Percentiles rank a stretch among this genome's conserved stretches.
Evolutionary conservation across 805 yeast genomes (phyloP).

Genomic region (Brettanomyces anomalus): DNA sequence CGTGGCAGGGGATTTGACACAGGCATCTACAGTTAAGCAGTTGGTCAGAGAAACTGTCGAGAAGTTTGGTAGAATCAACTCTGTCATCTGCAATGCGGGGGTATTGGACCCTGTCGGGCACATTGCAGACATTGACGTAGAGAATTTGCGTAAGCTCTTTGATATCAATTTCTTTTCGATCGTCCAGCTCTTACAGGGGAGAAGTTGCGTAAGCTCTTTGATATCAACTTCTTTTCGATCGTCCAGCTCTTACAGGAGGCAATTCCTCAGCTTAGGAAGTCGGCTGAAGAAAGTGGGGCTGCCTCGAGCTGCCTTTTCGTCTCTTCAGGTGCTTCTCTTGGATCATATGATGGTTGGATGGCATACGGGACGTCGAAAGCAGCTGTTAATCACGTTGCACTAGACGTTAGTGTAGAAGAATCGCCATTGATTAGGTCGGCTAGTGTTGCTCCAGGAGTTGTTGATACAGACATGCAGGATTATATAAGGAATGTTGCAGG

Average conservation of each 20-base stretch:
- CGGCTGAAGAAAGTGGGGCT: slow-evolving; percentile 35
- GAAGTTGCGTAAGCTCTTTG: too few species aligned
- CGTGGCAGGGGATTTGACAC: slow-evolving; percentile 54
- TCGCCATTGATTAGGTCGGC: slow-evolving; percentile 42
- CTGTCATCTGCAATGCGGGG: slow-evolving; percentile 75
- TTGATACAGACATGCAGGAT: slow-evolving; percentile 81
- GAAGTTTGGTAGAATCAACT: slow-evolving; percentile 50
- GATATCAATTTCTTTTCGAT: slow-evolving; percentile 63
- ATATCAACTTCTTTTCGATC: slow-evolving; percentile 66
- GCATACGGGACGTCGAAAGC: slow-evolving; percentile 92
- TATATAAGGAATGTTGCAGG: slow-evolving; percentile 64
- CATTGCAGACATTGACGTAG: slow-evolving; percentile 42
- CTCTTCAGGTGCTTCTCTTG: slow-evolving; percentile 79
- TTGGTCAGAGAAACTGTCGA: slow-evolving; percentile 37
- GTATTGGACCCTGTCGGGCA: slow-evolving; percentile 67
- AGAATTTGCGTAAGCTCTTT: slow-evolving; percentile 53
- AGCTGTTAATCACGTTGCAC: slow-evolving; percentile 71
- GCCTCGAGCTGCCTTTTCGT: slow-evolving; percentile 52
- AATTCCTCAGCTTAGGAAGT: slow-evolving; percentile 46
- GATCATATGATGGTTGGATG: slow-evolving; percentile 68
- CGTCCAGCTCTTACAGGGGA: slow-evolving; percentile 45
- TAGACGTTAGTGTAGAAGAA: slow-evolving; percentile 63
- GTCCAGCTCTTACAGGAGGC: slow-evolving; percentile 48
- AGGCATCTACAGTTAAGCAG: slow-evolving; percentile 25
- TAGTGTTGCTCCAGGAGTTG: slow-evolving; percentile 91